A percentile compares a stretch with the other conserved stretches of the same genome.
phyloP scores from a whole-genome alignment of 176 grass and related monocot genomes.

The Paspalum vaginatum region DNA sequence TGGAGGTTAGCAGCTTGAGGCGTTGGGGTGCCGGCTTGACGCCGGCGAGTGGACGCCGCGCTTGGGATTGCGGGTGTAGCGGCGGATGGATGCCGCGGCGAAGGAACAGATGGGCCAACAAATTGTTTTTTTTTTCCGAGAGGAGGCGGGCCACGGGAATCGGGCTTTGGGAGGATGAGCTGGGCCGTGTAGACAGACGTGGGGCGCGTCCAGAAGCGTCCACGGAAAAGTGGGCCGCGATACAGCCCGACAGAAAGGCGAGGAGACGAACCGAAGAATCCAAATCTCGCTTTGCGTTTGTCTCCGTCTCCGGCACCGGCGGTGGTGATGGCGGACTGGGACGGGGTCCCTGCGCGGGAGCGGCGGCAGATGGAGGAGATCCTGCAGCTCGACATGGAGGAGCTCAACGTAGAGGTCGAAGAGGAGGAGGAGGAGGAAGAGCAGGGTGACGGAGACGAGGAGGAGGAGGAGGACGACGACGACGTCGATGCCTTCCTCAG shows the following conservation, averaged over 20 bases:
- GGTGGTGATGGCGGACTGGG: conserved; percentile 53
- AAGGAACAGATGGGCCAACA: neutral
- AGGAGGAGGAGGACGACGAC: too few species aligned
- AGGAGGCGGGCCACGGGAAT: neutral
- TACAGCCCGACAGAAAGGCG: neutral
- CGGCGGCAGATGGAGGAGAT: conserved; percentile 84
- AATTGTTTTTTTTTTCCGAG: neutral
- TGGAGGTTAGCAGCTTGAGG: neutral
- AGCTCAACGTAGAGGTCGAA: conserved; percentile 73
- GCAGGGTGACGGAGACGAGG: neutral
- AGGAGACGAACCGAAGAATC: conserved; percentile 1
- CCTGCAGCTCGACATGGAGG: conserved; percentile 82
- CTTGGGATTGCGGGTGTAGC: neutral
- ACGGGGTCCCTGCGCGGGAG: conserved; percentile 65
- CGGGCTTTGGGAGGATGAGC: neutral
- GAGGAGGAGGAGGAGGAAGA: neutral
- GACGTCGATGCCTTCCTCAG: conserved; percentile 45
- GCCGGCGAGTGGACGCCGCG: neutral
- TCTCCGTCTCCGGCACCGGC: conserved; percentile 30
- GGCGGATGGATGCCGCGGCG: neutral
- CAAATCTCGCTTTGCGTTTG: conserved; percentile 30
- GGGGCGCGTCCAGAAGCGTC: neutral
- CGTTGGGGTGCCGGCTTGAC: neutral
- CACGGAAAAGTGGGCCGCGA: neutral
- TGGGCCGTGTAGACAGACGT: conserved; percentile 1